Conservation (phyloP, 164 flowering plant species). For the Umbellularia californica region DNA sequence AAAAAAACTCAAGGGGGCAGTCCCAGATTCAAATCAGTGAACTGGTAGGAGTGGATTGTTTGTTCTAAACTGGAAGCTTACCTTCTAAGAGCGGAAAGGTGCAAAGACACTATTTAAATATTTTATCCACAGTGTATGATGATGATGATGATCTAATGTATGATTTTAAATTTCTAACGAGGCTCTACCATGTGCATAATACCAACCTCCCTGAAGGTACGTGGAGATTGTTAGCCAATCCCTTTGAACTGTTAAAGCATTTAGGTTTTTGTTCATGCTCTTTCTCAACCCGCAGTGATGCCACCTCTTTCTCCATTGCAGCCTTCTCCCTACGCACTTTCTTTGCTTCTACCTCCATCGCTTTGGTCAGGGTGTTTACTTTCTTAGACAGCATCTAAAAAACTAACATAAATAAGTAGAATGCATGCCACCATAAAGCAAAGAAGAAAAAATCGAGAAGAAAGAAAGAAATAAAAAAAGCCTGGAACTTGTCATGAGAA, state of each 20-base stretch:
- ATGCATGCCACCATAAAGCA: background rate
- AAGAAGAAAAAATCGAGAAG: background rate
- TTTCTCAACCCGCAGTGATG: conserved; percentile 13
- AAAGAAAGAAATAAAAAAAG: background rate
- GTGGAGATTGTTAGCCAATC: background rate
- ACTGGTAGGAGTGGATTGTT: background rate
- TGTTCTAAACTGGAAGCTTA: background rate
- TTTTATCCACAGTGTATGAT: background rate
- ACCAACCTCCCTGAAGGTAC: conserved; percentile 12
- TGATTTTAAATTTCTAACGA: background rate
- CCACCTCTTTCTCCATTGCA: conserved; percentile 23
- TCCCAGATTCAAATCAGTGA: background rate
- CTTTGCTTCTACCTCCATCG: conserved; percentile 16
- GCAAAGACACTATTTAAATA: background rate
- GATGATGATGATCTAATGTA: background rate
- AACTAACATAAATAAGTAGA: background rate
- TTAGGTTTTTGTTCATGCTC: conserved; percentile 8
- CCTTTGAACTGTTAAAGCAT: conserved; percentile 11
- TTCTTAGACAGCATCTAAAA: conserved; percentile 12
- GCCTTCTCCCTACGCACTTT: conserved; percentile 14
- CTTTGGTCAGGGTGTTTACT: conserved; percentile 16
- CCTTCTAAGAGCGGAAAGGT: background rate
- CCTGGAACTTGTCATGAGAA: background rate
- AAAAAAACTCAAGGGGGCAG: background rate
- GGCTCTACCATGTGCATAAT: background rate